Evolutionary conservation across 257 asterid species (phyloP).

Genomic region (Catharanthus roseus): DNA sequence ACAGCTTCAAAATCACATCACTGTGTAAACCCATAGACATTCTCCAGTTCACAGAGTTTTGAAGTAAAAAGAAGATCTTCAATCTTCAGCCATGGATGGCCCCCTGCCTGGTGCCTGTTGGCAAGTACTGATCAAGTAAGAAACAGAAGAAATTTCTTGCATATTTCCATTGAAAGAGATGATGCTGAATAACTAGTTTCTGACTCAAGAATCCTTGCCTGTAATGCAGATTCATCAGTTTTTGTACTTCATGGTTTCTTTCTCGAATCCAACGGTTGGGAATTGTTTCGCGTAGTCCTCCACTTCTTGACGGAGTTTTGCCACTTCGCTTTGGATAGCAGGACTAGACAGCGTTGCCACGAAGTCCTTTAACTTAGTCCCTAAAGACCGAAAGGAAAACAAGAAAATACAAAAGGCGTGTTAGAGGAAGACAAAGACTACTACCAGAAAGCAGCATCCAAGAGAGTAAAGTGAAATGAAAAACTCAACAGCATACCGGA

Average conservation of each 20-base stretch:
- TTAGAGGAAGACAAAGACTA: not conserved
- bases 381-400: conserved; percentile 21
- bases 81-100: too few species aligned
- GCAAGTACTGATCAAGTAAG: not conserved
- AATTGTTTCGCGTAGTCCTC: conserved; percentile 80
- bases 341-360: conserved; percentile 42
- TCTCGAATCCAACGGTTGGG: conserved; percentile 83
- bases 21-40: not conserved
- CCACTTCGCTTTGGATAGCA: conserved; percentile 47
- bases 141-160: not conserved
- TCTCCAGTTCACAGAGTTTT: not conserved
- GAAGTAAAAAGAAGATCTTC: not conserved
- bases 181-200: not conserved
- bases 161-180: not conserved
- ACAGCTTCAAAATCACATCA: conserved; percentile 8
- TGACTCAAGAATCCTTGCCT: conserved; percentile 12
- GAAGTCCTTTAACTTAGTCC: conserved; percentile 87
- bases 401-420: not conserved
- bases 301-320: conserved; percentile 40
- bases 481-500: not conserved
- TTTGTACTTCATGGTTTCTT: conserved; percentile 86
- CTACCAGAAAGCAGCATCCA: not conserved
- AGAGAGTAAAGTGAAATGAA: not conserved
- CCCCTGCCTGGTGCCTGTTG: conserved; percentile 24
- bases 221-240: conserved; percentile 30